phyloP scores from a whole-genome alignment of 345 rosid species.

The Linum usitatissimum region DNA sequence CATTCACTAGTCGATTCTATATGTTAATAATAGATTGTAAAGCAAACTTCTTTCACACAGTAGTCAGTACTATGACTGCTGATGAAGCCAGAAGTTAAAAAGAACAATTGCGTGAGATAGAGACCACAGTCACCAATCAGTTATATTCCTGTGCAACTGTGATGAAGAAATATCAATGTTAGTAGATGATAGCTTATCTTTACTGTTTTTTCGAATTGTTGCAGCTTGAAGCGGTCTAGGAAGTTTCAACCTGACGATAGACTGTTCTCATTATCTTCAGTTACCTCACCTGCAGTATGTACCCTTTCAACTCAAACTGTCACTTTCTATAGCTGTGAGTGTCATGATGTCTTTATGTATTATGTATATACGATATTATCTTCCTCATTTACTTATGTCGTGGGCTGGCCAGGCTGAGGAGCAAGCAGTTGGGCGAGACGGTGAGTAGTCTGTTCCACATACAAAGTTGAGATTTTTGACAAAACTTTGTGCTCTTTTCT shows the following conservation, averaged over 20 bases:
- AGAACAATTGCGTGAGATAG: neutral
- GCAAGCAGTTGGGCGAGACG: conserved; percentile 60
- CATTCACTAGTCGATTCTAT: no score
- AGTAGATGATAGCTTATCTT: neutral
- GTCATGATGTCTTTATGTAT: no score
- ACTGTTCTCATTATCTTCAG: conserved; percentile 85
- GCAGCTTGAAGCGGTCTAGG: conserved; percentile 88
- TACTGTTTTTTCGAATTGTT: neutral
- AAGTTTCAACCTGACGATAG: conserved; percentile 96
- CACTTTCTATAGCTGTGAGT: no score
- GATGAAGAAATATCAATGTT: neutral
- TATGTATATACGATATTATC: neutral
- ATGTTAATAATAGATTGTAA: no score
- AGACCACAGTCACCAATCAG: neutral
- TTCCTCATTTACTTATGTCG: conserved; percentile 7
- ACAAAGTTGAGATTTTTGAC: neutral
- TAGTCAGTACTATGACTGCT: neutral
- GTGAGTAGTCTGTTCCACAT: conserved; percentile 27
- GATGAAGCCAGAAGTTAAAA: neutral
- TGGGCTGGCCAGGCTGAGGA: conserved; percentile 51
- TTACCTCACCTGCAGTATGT: conserved; percentile 88
- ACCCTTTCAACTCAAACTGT: conserved; percentile 6
- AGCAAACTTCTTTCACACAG: no score
- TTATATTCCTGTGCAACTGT: neutral
- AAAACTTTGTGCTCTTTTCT: conserved; percentile 8